Conservation (phyloP, 768 basidiomycete species). For the Termitomyces sp. region DNA sequence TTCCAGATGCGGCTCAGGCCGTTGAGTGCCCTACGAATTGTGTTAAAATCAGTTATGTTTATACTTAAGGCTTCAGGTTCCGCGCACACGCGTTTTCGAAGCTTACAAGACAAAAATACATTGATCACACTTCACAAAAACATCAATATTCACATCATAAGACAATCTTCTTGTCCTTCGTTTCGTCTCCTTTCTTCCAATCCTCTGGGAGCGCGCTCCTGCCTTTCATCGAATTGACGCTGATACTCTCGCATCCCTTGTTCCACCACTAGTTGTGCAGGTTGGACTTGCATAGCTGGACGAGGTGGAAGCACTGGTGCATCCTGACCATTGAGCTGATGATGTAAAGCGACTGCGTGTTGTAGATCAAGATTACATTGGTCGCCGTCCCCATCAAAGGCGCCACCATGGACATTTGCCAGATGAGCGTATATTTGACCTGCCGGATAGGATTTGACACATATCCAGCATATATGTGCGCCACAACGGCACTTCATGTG, state of each 20-base stretch:
- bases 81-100: background rate
- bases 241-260: slow-evolving; percentile 1
- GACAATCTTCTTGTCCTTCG: background rate
- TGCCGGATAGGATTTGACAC: slow-evolving; percentile 34
- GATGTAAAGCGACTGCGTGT: slow-evolving; percentile 6
- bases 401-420: slow-evolving; percentile 8
- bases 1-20: too few relatives aligned
- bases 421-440: slow-evolving; percentile 10
- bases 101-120: background rate
- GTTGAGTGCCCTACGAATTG: too few relatives aligned
- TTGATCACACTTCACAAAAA: background rate
- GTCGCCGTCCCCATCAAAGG: slow-evolving; percentile 10
- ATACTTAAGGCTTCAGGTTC: too few relatives aligned
- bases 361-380: slow-evolving; percentile 1
- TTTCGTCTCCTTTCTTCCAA: background rate
- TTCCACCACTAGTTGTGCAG: background rate
- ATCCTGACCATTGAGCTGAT: background rate
- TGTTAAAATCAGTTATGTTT: too few relatives aligned
- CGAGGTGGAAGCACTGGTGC: background rate
- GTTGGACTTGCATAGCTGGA: background rate
- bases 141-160: background rate
- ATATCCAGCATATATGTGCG: slow-evolving; percentile 52
- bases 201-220: background rate
- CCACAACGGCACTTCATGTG: slow-evolving; percentile 48
- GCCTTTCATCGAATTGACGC: background rate